Evolutionary conservation across 2,329 filamentous ascomycete species (phyloP), one percentile per base, ranked within the genome.

Genomic region (Colletotrichum sojae): DNA sequence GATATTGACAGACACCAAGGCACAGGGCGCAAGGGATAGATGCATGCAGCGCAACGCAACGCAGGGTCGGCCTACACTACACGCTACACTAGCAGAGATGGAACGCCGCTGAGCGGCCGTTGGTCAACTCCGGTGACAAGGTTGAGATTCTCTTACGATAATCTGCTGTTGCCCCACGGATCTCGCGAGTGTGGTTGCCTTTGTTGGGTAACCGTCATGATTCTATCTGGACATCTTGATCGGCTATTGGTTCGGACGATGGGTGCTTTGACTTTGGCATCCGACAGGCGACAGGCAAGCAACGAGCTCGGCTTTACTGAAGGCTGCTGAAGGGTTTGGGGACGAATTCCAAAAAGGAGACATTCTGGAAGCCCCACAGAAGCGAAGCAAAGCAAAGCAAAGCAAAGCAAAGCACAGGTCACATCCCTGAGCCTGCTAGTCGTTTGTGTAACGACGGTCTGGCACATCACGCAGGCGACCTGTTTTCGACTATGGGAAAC

Each of bases 331-430:
- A 16, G 46, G n/a, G 25, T n/a, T 49, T 2, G 31, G 25, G 36
- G 25, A 22, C 20, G 49, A 66, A 60, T 48, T 58, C 40, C 49
- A 56, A 66, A 55, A 55, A n/a, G 51, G 55, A 69, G 18, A 60
- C 60, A 18, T 69, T 69, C 62, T 56, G 39, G 66, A 69, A 69
- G 66, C 20, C 25, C 55, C 51, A 31, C 25, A 45, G 66, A 66
- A 66, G 55, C 45, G 66, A 66, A 66, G n/a, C n/a, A n/a, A n/a
- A n/a, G n/a, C n/a, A n/a, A n/a, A n/a, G n/a, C n/a, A n/a, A n/a
- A n/a, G n/a, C n/a, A n/a, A 66, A 66, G 55, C 45, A 62, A 66
- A 66, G 55, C 45, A n/a, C 22, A 25, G 22, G 22, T 31, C 9
- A 22, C 43, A 60, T 36, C 66, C 62, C 56, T 55, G 49, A 36